These are phyloP conservation scores for Rhodotorula sp. DNA, from an alignment of 1,284 basidiomycete genomes.

Conservation along the genomic window DNA sequence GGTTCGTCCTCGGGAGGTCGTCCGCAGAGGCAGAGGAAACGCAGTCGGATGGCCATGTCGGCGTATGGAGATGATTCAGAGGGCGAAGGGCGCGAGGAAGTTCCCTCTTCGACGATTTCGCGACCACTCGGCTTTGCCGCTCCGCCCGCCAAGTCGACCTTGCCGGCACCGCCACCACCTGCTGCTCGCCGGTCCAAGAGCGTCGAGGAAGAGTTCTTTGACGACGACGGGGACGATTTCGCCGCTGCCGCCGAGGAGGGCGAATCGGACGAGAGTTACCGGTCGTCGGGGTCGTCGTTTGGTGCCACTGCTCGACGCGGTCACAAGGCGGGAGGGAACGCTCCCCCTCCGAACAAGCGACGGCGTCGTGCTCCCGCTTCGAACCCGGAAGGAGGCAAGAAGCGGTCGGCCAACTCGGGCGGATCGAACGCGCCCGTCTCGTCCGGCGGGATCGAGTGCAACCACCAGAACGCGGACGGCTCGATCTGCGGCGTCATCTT, in stretches of 20 bases:
- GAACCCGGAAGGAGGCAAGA: neutral
- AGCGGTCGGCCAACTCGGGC: neutral
- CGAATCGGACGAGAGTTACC: constrained; percentile 26
- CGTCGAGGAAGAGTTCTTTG: neutral
- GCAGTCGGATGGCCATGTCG: constrained; percentile 17
- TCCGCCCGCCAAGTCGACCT: neutral
- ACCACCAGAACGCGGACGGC: constrained; percentile 20
- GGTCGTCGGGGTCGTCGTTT: constrained; percentile 13
- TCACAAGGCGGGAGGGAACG: neutral
- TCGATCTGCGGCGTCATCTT: constrained; percentile 37
- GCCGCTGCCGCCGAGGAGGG: neutral
- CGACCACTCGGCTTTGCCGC: neutral
- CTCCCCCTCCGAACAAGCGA: constrained; percentile 6
- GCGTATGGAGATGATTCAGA: constrained; percentile 9
- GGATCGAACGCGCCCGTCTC: neutral
- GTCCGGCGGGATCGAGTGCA: constrained; percentile 28
- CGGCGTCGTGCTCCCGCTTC: constrained; percentile 12
- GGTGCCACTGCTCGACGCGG: neutral
- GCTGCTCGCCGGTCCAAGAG: neutral
- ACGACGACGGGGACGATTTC: neutral
- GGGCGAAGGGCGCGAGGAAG: constrained; percentile 1
- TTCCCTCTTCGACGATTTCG: neutral
- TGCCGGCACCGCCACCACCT: neutral
- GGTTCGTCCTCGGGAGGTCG: neutral
- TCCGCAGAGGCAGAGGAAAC: constrained; percentile 17